These are phyloP conservation scores for Paramecium primaurelia DNA, from an alignment of 73 alveolate genomes.

Conservation along the genomic window DNA sequence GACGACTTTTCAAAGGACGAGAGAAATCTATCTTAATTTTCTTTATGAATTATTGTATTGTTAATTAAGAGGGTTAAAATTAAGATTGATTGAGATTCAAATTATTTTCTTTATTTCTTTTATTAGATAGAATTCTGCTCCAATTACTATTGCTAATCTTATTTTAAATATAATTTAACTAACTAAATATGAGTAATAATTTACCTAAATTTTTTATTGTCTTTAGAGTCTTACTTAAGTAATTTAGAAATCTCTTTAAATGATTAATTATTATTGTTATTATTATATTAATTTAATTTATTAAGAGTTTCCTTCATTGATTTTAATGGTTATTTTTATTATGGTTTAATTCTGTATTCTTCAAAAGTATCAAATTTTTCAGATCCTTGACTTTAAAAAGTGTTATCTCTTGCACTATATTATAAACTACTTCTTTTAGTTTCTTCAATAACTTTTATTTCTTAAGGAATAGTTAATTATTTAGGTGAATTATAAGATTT, in stretches of 20 bases:
- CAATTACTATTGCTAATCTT: background rate
- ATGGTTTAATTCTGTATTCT: background rate
- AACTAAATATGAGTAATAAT: background rate
- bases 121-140: background rate
- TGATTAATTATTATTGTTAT: background rate
- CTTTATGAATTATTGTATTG: background rate
- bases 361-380: background rate
- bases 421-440: background rate
- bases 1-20: background rate
- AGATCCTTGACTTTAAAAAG: background rate
- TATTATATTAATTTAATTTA: background rate
- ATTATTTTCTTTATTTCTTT: background rate
- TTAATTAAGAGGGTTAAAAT: background rate
- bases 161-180: background rate
- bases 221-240: background rate
- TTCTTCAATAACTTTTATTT: background rate
- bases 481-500: slow-evolving; percentile 32
- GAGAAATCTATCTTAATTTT: background rate
- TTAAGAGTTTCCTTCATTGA: background rate
- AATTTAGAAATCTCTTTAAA: background rate
- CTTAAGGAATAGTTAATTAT: background rate
- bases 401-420: background rate
- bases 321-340: background rate
- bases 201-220: background rate
- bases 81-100: background rate